These are phyloP conservation scores for Aspergillus cejpii DNA, from an alignment of 2,329 filamentous ascomycete genomes.

Conservation along the genomic window DNA sequence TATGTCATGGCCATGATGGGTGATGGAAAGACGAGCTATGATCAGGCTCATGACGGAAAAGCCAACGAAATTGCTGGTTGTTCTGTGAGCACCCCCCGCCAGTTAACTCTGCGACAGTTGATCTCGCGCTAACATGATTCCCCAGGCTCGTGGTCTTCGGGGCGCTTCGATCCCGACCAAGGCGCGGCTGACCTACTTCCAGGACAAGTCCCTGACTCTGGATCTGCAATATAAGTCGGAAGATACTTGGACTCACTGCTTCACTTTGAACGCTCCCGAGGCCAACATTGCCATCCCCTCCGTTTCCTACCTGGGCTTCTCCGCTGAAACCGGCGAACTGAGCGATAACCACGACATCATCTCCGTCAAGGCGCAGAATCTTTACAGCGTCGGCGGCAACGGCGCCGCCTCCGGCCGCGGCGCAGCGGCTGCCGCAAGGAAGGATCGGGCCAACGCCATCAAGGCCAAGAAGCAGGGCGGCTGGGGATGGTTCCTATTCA, in stretches of 20 bases:
- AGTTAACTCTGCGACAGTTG: too few relatives aligned
- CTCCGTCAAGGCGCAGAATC: constrained; percentile 74
- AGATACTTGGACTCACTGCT: constrained; percentile 83
- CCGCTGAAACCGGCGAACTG: constrained; percentile 81
- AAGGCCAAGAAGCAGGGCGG: constrained; percentile 37
- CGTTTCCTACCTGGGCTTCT: constrained; percentile 59
- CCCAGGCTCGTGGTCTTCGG: constrained; percentile 72
- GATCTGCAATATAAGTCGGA: constrained; percentile 93
- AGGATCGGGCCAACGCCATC: constrained; percentile 19
- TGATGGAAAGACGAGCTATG: constrained; percentile 80
- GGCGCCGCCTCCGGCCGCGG: constrained; percentile 17
- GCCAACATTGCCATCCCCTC: constrained; percentile 70
- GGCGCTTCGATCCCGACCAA: constrained; percentile 74
- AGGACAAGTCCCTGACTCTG: constrained; percentile 83
- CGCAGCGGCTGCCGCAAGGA: constrained; percentile 22
- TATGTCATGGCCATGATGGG: constrained; percentile 99
- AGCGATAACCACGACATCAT: constrained; percentile 98
- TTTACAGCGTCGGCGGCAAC: constrained; percentile 56
- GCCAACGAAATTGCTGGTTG: constrained; percentile 87
- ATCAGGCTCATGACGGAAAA: constrained; percentile 93
- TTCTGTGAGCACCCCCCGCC: constrained; percentile 51
- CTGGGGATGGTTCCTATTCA: constrained; percentile 70
- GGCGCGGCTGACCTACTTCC: constrained; percentile 87
- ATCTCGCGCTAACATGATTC: constrained; percentile 1
- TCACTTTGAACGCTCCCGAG: constrained; percentile 58